phyloP scores from a whole-genome alignment of 768 basidiomycete genomes.

The Leccinum incarnatum region DNA sequence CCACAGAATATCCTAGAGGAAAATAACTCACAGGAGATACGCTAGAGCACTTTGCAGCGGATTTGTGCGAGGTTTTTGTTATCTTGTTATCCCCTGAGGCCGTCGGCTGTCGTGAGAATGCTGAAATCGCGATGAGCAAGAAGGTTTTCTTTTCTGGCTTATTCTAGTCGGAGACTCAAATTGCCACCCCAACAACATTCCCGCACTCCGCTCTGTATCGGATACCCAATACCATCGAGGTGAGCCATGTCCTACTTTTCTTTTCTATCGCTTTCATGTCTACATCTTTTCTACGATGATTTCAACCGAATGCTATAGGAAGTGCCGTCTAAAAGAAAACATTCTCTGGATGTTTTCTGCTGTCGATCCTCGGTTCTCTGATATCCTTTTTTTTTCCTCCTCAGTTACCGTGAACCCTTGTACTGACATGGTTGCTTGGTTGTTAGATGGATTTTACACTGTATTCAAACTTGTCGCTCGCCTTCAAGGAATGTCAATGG shows the following conservation, averaged over 20 bases:
- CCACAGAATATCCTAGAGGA: constrained; percentile 11
- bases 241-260: constrained; percentile 12
- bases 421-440: constrained; percentile 6
- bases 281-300: constrained; percentile 20
- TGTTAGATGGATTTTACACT: neutral
- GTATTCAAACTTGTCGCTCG: no score
- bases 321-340: constrained; percentile 35
- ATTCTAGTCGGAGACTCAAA: constrained; percentile 31
- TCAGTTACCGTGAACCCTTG: neutral
- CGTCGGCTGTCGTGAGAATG: constrained; percentile 39
- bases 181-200: constrained; percentile 5
- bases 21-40: constrained; percentile 26
- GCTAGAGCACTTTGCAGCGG: constrained; percentile 9
- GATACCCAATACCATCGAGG: constrained; percentile 3
- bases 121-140: constrained; percentile 27
- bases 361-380: constrained; percentile 38
- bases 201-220: neutral
- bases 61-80: constrained; percentile 31
- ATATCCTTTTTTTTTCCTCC: constrained; percentile 5
- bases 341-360: constrained; percentile 21
- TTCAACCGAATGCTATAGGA: constrained; percentile 36
- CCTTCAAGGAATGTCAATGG: neutral
- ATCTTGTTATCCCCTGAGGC: constrained; percentile 35
- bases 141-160: constrained; percentile 26
- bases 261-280: neutral